These are phyloP conservation scores for Vachellia pachyceras DNA, from an alignment of 306 rosid species.

Conservation along the genomic window DNA sequence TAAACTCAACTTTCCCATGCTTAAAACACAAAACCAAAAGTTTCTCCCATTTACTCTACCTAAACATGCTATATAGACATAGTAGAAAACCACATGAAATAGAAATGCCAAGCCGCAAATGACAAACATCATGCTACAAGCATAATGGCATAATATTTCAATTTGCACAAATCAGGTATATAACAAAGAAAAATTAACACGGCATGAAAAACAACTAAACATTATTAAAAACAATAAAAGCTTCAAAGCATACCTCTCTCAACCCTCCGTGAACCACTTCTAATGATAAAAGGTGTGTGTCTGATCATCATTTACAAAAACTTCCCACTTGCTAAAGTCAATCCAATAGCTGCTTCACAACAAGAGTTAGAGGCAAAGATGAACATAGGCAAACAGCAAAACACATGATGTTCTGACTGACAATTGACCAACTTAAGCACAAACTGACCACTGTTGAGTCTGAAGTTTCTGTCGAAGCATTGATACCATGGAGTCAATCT, in stretches of 20 bases:
- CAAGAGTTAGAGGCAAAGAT: slow-evolving; percentile 9
- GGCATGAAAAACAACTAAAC: background rate
- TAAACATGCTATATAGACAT: slow-evolving; percentile 4
- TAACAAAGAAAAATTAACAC: background rate
- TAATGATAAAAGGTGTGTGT: slow-evolving; percentile 79
- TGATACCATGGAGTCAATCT: slow-evolving; percentile 78
- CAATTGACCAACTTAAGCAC: slow-evolving; percentile 15
- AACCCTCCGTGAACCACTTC: slow-evolving; percentile 75
- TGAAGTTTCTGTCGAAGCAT: slow-evolving; percentile 91
- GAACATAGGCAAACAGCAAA: slow-evolving; percentile 4
- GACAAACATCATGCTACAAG: background rate
- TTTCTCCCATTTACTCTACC: background rate
- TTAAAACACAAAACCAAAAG: slow-evolving; percentile 5
- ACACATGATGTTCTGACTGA: slow-evolving; percentile 4
- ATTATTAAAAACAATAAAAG: slow-evolving; percentile 1
- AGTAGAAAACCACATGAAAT: background rate
- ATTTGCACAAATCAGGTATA: background rate
- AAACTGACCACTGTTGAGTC: slow-evolving; percentile 62
- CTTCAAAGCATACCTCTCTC: slow-evolving; percentile 57
- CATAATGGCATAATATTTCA: background rate
- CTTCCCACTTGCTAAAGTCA: slow-evolving; percentile 83
- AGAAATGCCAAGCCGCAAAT: background rate
- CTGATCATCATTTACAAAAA: slow-evolving; percentile 75
- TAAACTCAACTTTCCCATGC: slow-evolving; percentile 17
- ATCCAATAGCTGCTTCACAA: slow-evolving; percentile 67